These are phyloP conservation scores for Suillus placidus DNA, from an alignment of 768 basidiomycete genomes.

Conservation along the genomic window DNA sequence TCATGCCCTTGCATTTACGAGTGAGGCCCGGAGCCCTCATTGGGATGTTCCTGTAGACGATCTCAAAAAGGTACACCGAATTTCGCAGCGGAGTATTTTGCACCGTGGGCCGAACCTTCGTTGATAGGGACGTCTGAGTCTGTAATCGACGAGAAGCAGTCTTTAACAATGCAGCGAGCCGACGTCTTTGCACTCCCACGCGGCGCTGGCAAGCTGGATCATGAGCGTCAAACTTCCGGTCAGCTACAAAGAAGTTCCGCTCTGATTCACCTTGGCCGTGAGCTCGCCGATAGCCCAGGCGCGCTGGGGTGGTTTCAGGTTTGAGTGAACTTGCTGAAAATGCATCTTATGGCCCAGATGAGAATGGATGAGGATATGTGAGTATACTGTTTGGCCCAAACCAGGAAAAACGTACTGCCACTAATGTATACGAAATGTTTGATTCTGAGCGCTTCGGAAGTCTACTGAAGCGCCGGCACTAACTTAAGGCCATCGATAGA, in stretches of 20 bases:
- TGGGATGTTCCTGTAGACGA: background rate
- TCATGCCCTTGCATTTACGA: background rate
- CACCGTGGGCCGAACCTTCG: background rate
- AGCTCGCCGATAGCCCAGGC: background rate
- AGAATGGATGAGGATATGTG: background rate
- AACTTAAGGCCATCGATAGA: background rate
- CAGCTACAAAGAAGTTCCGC: background rate
- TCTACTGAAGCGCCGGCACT: background rate
- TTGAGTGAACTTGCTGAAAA: background rate
- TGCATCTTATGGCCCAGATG: background rate
- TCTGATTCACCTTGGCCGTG: background rate
- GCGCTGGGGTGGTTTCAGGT: background rate
- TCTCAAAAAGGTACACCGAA: background rate
- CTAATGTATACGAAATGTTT: background rate
- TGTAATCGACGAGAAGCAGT: background rate
- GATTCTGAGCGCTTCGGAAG: background rate
- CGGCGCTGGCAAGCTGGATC: background rate
- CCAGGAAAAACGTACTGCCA: slow-evolving; percentile 2
- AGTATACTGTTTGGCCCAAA: too few species aligned
- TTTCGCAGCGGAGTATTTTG: background rate
- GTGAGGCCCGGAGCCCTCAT: background rate
- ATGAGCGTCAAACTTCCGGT: background rate
- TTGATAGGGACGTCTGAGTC: background rate
- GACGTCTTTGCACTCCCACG: background rate
- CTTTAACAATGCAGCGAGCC: background rate